Percentiles rank a stretch among this genome's conserved stretches.
These are phyloP conservation scores for Suillus subluteus DNA, from an alignment of 768 basidiomycete species.

Conservation along the genomic window DNA sequence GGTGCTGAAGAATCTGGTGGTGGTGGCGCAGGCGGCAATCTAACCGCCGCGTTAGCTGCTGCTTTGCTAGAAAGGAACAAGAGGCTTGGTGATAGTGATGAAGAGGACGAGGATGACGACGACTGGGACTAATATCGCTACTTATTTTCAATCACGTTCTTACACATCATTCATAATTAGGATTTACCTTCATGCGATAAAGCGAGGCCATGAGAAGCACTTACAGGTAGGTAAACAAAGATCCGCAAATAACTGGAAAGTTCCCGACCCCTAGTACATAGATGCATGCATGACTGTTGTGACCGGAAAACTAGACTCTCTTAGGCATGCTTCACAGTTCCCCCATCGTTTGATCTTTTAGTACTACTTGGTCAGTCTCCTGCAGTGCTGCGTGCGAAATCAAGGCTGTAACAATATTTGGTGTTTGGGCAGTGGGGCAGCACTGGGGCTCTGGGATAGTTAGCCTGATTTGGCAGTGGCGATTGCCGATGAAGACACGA, in stretches of 20 bases:
- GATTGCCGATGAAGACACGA: conserved; percentile 36
- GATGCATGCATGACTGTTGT: neutral
- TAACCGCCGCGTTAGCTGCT: conserved; percentile 83
- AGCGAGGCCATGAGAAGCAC: neutral
- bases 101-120: conserved; percentile 76
- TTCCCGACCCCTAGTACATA: neutral
- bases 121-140: conserved; percentile 51
- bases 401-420: neutral
- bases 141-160: conserved; percentile 10
- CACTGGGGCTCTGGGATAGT: conserved; percentile 9
- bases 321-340: neutral
- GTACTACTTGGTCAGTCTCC: neutral
- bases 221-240: conserved; percentile 5
- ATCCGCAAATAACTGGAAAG: neutral
- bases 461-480: conserved; percentile 32
- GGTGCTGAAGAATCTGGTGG: conserved; percentile 35
- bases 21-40: conserved; percentile 61
- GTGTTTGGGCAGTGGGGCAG: neutral
- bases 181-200: conserved; percentile 13
- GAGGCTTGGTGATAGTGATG: conserved; percentile 85
- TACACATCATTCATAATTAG: conserved; percentile 16
- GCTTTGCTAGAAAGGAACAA: conserved; percentile 84
- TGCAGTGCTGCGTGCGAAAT: neutral
- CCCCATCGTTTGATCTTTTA: neutral
- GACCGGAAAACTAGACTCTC: neutral